Conservation (phyloP, 2,329 filamentous ascomycete species). For the Orbilia javanica region DNA sequence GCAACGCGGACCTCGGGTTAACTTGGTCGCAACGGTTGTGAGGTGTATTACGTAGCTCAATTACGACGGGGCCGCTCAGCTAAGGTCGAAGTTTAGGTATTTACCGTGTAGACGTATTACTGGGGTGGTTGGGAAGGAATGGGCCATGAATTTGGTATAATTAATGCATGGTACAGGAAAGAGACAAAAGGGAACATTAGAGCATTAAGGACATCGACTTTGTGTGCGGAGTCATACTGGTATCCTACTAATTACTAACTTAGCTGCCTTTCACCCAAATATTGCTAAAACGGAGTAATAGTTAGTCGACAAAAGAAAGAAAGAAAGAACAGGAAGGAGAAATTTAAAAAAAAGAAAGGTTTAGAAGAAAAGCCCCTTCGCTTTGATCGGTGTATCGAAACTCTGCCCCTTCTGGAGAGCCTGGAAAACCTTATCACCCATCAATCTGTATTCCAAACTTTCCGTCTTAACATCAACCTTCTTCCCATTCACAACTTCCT, state of each 20-base stretch:
- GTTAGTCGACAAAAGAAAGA: neutral
- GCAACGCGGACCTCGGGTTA: neutral
- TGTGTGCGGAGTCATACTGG: neutral
- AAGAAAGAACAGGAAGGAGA: neutral
- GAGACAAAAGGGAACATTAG: constrained; percentile 1
- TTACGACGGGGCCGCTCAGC: too few relatives aligned
- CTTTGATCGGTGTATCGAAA: constrained; percentile 47
- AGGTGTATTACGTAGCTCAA: too few relatives aligned
- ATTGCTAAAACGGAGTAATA: too few relatives aligned
- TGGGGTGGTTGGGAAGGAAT: neutral
- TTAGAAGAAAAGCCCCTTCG: constrained; percentile 20
- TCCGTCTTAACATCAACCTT: constrained; percentile 14
- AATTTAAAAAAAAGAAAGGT: neutral
- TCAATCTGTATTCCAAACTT: constrained; percentile 50
- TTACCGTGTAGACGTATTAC: too few relatives aligned
- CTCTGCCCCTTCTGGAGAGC: constrained; percentile 48
- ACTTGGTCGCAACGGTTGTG: too few relatives aligned
- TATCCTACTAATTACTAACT: neutral
- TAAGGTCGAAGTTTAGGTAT: too few relatives aligned
- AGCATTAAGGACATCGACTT: neutral
- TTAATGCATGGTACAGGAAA: neutral
- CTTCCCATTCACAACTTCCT: constrained; percentile 35
- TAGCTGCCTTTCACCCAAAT: too few relatives aligned
- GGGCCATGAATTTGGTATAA: neutral
- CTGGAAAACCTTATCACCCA: constrained; percentile 50